A percentile compares a stretch with the other conserved stretches of the same genome.
Evolutionary conservation across 306 rosid genomes (phyloP).

Genomic region (Begonia fuchsioides): DNA sequence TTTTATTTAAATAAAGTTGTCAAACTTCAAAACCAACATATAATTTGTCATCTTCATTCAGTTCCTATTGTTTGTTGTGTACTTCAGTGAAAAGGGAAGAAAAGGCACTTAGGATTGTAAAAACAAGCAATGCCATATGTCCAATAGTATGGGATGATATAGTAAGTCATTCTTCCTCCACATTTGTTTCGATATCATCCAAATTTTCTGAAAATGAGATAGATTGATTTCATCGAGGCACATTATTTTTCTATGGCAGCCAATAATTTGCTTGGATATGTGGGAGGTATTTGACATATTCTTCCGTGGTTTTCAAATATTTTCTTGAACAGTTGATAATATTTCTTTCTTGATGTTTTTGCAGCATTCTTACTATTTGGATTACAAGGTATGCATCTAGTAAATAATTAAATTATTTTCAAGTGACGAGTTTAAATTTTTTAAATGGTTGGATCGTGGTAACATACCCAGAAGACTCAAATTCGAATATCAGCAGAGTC

Average conservation of each 20-base stretch:
- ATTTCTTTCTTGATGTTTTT: slow-evolving; percentile 6
- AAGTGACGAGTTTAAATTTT: not conserved
- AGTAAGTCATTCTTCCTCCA: slow-evolving; percentile 29
- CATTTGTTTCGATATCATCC: slow-evolving; percentile 10
- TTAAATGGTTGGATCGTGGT: too few relatives aligned
- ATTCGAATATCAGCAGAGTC: too few relatives aligned
- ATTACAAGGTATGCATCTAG: slow-evolving; percentile 44
- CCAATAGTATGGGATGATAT: slow-evolving; percentile 82
- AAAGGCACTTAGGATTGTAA: slow-evolving; percentile 44
- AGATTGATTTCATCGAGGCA: too few relatives aligned
- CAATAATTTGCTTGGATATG: slow-evolving; percentile 74
- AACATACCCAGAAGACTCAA: too few relatives aligned
- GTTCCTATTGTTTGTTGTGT: slow-evolving; percentile 7
- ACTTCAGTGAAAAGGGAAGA: slow-evolving; percentile 72
- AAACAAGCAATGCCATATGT: slow-evolving; percentile 64
- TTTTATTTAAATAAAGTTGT: too few relatives aligned
- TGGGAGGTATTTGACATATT: slow-evolving; percentile 69
- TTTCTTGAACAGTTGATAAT: too few relatives aligned
- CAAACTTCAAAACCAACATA: too few relatives aligned
- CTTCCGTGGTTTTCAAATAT: not conserved
- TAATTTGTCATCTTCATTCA: too few relatives aligned
- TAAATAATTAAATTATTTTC: not conserved
- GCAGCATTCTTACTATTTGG: slow-evolving; percentile 95
- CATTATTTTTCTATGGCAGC: slow-evolving; percentile 29
- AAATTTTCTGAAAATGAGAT: slow-evolving; percentile 9